These are phyloP conservation scores for Starmerella tilneyi DNA, from an alignment of 805 yeast species.

Conservation along the genomic window DNA sequence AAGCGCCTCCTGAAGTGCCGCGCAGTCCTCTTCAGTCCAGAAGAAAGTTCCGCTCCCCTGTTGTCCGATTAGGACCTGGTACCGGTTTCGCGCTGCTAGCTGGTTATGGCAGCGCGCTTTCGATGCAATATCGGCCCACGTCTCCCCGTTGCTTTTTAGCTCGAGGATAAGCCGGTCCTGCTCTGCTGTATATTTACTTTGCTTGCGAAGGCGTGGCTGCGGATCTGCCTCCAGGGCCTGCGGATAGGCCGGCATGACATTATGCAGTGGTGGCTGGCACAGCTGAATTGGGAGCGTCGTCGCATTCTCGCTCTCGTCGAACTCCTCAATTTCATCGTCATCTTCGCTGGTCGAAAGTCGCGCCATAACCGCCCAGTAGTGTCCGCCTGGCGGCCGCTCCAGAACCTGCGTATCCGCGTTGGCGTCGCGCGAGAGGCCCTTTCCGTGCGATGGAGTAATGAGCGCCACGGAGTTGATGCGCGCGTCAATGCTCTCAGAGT, in stretches of 20 bases:
- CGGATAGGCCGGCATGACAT: constrained; percentile 36
- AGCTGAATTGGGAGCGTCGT: constrained; percentile 27
- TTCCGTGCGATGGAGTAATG: constrained; percentile 6
- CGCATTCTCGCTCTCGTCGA: constrained; percentile 4
- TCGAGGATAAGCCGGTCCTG: constrained; percentile 58
- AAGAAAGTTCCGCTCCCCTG: constrained; percentile 64
- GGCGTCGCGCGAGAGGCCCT: constrained; percentile 3
- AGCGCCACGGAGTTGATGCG: constrained; percentile 7
- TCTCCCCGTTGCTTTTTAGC: constrained; percentile 51
- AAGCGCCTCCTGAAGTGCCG: constrained; percentile 41
- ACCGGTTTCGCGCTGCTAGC: constrained; percentile 65
- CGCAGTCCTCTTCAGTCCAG: constrained; percentile 51
- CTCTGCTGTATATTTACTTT: constrained; percentile 57
- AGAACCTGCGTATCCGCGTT: constrained; percentile 5
- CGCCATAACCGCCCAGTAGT: constrained; percentile 20
- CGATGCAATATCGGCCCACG: constrained; percentile 68
- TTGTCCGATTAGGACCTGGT: constrained; percentile 72
- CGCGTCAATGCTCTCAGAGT: background rate
- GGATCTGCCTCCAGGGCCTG: constrained; percentile 36
- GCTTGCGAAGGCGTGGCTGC: constrained; percentile 46
- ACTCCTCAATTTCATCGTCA: constrained; percentile 8
- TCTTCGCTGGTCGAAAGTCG: background rate
- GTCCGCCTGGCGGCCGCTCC: constrained; percentile 24
- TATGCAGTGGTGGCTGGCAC: constrained; percentile 43
- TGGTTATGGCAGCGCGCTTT: constrained; percentile 52